phyloP scores from a whole-genome alignment of 2,329 filamentous ascomycete species.

The Leptosphaerulina australis region DNA sequence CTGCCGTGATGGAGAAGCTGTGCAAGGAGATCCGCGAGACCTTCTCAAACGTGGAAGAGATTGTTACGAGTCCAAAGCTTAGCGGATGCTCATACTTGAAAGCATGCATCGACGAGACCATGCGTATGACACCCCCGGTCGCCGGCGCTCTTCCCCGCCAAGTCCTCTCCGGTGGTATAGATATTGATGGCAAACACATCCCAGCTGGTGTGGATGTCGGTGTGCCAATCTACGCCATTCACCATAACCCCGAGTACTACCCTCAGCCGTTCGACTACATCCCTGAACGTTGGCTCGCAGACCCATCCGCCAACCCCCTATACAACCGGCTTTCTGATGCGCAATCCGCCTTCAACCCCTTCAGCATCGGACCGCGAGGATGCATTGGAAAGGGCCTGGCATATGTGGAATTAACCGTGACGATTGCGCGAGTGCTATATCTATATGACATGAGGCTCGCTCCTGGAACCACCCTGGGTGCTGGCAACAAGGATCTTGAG shows the following conservation, averaged over 20 bases:
- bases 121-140: conserved; percentile 51
- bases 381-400: conserved; percentile 75
- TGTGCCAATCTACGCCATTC: conserved; percentile 48
- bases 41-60: conserved; percentile 48
- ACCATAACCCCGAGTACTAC: conserved; percentile 49
- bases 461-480: conserved; percentile 42
- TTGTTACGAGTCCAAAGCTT: conserved; percentile 44
- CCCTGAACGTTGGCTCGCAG: conserved; percentile 48
- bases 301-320: conserved; percentile 38
- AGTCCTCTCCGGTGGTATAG: conserved; percentile 47
- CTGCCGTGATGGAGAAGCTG: conserved; percentile 40
- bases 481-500: conserved; percentile 40
- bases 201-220: conserved; percentile 47
- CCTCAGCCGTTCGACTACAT: conserved; percentile 47
- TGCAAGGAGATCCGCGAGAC: conserved; percentile 43
- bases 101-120: conserved; percentile 51
- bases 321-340: conserved; percentile 51
- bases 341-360: conserved; percentile 75
- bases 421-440: conserved; percentile 66
- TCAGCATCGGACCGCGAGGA: conserved; percentile 70
- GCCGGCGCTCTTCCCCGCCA: conserved; percentile 48
- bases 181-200: conserved; percentile 45
- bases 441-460: conserved; percentile 62
- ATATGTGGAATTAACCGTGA: conserved; percentile 69
- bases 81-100: conserved; percentile 44